Base-by-base conservation (phyloP, 1,284 basidiomycete species). In the Leccinum insigne region DNA sequence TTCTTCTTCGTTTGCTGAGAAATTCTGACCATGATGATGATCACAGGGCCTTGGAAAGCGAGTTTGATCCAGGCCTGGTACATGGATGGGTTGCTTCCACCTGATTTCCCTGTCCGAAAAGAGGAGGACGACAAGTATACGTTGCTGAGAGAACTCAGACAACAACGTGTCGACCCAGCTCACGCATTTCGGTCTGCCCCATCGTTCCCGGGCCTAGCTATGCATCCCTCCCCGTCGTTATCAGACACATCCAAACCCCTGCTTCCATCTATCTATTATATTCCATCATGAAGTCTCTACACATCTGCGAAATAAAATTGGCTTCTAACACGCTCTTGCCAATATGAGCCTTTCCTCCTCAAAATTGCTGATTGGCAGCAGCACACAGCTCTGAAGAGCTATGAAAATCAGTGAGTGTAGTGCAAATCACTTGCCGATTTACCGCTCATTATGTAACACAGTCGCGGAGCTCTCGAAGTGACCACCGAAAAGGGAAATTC, bases 31-130 rank as follows among this genome's bases (percentile, higher is more conserved):
- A 29, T 29, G 29, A 68, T 40, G 67, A 62, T 54, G 58, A 68
- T 65, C 32, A 18, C 62, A 93, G 91, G 91, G 58, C 92, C 92
- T 21, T 94, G 92, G 92, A 92, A 91, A 73, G 82, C 90, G 21
- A 85, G 86, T n/a, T 80, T 93, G 47, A 94, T 94, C 92, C 91
- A 93, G 73, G 85, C 87, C 7, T 94, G 92, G 92, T 92, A 91
- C 73, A 90, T 89, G 71, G 92, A 94, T 67, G 91, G 90, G 9
- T 76, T 93, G 13, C 80, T 94, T 42, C 92, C 92, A 4, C 88
- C 88, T 1, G 91, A 93, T 74, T 83, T 94, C 10, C 92, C 92
- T 3, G 87, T 94, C 18, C 82, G 90, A 64, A 83, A 87, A 52
- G 92, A 93, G 74, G 88, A 90, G 71, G 91, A 93, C 52, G 72